Conservation (phyloP, 2,329 filamentous ascomycete genomes). For the Trichoderma koningiopsis region DNA sequence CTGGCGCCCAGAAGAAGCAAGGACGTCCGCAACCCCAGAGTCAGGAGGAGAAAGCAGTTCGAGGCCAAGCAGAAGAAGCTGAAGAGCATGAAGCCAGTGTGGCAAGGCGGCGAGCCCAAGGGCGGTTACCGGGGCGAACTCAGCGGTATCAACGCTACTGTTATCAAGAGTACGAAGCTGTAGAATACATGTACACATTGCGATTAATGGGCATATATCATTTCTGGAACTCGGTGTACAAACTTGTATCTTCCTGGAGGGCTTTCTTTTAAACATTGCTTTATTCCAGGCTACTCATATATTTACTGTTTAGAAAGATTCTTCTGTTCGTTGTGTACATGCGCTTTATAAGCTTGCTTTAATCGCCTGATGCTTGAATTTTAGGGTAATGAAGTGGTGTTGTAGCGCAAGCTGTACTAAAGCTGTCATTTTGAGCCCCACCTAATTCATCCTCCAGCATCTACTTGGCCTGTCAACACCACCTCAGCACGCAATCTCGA, state of each 20-base stretch:
- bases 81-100: slow-evolving; percentile 79
- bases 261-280: too few species aligned
- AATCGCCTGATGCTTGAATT: not conserved
- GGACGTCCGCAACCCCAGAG: slow-evolving; percentile 89
- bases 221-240: not conserved
- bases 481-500: not conserved
- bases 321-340: not conserved
- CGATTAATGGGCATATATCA: slow-evolving; percentile 3
- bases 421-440: slow-evolving; percentile 21
- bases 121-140: slow-evolving; percentile 89
- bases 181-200: slow-evolving; percentile 48
- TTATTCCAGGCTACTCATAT: not conserved
- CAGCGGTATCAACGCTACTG: slow-evolving; percentile 90
- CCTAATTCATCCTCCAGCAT: not conserved
- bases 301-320: not conserved
- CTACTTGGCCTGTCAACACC: not conserved
- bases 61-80: slow-evolving; percentile 98
- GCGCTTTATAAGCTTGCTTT: not conserved
- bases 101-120: slow-evolving; percentile 80
- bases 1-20: slow-evolving; percentile 87
- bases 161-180: slow-evolving; percentile 93
- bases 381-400: not conserved
- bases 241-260: not conserved
- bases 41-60: slow-evolving; percentile 97
- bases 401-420: not conserved